Evolutionary conservation across 2,329 filamentous ascomycete genomes (phyloP).

Genomic region (Cladosporium sp.): DNA sequence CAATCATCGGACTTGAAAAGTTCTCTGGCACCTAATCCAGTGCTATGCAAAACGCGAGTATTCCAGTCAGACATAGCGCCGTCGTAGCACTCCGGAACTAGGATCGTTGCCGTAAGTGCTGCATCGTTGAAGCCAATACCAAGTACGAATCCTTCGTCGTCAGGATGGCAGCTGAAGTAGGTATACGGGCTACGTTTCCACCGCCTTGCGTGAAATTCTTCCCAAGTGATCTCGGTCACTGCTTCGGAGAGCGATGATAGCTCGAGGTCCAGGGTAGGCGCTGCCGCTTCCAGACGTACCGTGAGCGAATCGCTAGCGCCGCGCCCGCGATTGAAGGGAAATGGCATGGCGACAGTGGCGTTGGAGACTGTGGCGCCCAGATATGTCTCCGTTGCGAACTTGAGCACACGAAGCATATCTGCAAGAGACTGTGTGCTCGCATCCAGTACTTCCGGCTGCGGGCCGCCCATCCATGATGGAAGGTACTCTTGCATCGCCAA

Average conservation of each 20-base stretch:
- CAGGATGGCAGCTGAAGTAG: not conserved
- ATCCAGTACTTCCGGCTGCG: not conserved
- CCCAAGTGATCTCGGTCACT: not conserved
- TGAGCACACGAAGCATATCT: conserved; percentile 3
- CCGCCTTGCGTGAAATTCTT: not conserved
- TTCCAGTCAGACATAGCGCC: not conserved
- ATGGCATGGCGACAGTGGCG: not conserved
- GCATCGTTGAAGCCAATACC: not conserved
- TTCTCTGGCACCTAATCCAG: not conserved
- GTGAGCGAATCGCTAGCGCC: not conserved
- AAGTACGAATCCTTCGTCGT: not conserved
- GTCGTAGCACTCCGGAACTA: not conserved
- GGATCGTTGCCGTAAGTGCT: not conserved
- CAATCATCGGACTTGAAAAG: not conserved
- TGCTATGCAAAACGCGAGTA: not conserved
- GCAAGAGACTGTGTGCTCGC: not conserved
- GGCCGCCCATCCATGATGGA: not conserved
- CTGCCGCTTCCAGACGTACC: not conserved
- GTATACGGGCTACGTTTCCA: not conserved
- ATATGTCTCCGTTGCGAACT: not conserved
- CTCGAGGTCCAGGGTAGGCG: not conserved
- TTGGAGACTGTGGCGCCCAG: not conserved
- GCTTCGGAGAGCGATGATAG: not conserved
- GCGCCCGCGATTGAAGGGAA: not conserved
- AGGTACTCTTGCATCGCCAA: not conserved